Percentiles rank a stretch among this genome's conserved stretches.
phyloP scores from a whole-genome alignment of 805 yeast species.

The Candida piceae region DNA sequence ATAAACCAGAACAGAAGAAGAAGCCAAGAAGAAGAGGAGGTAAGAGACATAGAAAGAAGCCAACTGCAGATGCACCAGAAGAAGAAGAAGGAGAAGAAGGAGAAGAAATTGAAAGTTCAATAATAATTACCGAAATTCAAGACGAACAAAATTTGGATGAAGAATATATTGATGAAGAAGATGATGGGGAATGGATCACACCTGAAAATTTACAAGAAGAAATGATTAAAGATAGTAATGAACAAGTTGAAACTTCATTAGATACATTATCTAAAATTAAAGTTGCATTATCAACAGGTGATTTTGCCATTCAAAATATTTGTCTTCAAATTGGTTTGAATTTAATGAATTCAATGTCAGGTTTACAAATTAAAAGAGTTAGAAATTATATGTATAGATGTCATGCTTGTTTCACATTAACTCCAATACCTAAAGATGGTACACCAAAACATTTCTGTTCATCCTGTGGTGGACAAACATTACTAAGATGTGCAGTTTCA shows the following conservation, averaged over 20 bases:
- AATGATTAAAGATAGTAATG: slow-evolving; percentile 64
- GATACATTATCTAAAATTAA: slow-evolving; percentile 33
- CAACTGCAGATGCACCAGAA: slow-evolving; percentile 3
- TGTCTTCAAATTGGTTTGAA: slow-evolving; percentile 86
- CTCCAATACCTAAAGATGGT: slow-evolving; percentile 74
- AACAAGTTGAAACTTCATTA: slow-evolving; percentile 41
- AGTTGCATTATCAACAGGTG: slow-evolving; percentile 90
- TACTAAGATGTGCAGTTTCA: slow-evolving; percentile 86
- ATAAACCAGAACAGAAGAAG: slow-evolving; percentile 23
- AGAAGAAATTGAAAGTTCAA: slow-evolving; percentile 1
- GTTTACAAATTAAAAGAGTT: slow-evolving; percentile 77
- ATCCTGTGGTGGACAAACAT: slow-evolving; percentile 89
- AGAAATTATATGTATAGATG: slow-evolving; percentile 94
- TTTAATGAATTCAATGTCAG: slow-evolving; percentile 78
- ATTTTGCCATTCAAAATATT: slow-evolving; percentile 96
- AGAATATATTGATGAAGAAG: slow-evolving; percentile 67
- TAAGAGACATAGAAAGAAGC: slow-evolving; percentile 55
- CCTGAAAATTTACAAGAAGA: slow-evolving; percentile 75
- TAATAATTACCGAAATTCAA: slow-evolving; percentile 2
- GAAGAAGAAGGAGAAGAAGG: slow-evolving; percentile 4
- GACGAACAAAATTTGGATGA: slow-evolving; percentile 22
- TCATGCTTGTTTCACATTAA: slow-evolving; percentile 88
- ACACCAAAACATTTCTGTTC: slow-evolving; percentile 87
- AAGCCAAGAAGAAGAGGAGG: slow-evolving; percentile 59
- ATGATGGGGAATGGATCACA: slow-evolving; percentile 88